A percentile compares a stretch with the other conserved stretches of the same genome.
Evolutionary conservation across 1,284 basidiomycete genomes (phyloP).

Genomic region (Trichosporon faecale): DNA sequence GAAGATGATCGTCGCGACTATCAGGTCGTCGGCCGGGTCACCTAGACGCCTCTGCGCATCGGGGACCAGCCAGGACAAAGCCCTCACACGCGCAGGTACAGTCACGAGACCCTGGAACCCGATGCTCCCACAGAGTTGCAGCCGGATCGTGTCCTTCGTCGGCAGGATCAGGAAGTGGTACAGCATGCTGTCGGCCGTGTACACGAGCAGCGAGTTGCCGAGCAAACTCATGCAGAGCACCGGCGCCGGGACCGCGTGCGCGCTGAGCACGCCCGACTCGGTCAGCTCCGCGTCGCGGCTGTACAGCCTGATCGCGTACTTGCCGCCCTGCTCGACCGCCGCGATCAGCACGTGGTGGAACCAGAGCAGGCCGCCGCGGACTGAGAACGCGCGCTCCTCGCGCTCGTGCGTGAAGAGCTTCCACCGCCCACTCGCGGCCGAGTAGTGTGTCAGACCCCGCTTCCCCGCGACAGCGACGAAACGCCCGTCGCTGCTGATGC

Average conservation of each 20-base stretch:
- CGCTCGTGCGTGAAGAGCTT: slow-evolving; percentile 77
- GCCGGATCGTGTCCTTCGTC: slow-evolving; percentile 73
- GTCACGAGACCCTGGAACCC: slow-evolving; percentile 88
- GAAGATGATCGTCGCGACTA: slow-evolving; percentile 93
- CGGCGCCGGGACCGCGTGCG: slow-evolving; percentile 71
- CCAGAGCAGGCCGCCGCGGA: slow-evolving; percentile 92
- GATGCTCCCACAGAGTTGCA: slow-evolving; percentile 91
- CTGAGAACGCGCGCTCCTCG: slow-evolving; percentile 86
- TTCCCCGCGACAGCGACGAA: slow-evolving; percentile 91
- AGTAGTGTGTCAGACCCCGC: slow-evolving; percentile 89
- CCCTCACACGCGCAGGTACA: slow-evolving; percentile 78
- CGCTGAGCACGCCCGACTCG: slow-evolving; percentile 77
- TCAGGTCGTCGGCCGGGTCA: slow-evolving; percentile 88
- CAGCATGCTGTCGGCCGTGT: slow-evolving; percentile 93
- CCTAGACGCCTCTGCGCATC: slow-evolving; percentile 91
- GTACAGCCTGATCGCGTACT: slow-evolving; percentile 84
- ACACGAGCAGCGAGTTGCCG: slow-evolving; percentile 94
- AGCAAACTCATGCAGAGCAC: slow-evolving; percentile 84
- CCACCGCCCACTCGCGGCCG: slow-evolving; percentile 89
- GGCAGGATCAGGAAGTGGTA: slow-evolving; percentile 90
- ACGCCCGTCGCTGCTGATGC: slow-evolving; percentile 84
- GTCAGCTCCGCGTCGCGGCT: slow-evolving; percentile 92
- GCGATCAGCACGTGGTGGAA: slow-evolving; percentile 94
- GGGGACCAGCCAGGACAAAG: slow-evolving; percentile 96
- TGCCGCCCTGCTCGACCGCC: slow-evolving; percentile 74